Evolutionary conservation across 2,329 filamentous ascomycete genomes (phyloP).

Genomic region (Penicillium freii): DNA sequence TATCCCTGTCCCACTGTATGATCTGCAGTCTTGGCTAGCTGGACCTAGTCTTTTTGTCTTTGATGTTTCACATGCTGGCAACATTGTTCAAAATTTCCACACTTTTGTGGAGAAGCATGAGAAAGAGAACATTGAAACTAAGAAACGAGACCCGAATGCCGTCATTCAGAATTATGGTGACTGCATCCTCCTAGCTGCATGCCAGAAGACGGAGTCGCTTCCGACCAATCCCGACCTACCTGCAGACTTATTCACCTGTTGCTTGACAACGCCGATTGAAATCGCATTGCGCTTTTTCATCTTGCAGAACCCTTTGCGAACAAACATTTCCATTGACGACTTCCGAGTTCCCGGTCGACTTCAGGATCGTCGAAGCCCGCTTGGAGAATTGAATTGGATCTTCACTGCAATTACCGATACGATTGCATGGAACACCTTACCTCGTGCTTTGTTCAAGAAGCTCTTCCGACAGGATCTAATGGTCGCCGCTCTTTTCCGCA

Average conservation of each 20-base stretch:
- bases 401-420: slow-evolving; percentile 99
- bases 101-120: slow-evolving; percentile 94
- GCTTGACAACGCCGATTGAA: slow-evolving; percentile 93
- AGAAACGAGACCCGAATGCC: slow-evolving; percentile 70
- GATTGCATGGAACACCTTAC: slow-evolving; percentile 95
- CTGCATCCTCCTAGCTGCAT: slow-evolving; percentile 90
- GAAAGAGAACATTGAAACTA: slow-evolving; percentile 75
- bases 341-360: slow-evolving; percentile 87
- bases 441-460: slow-evolving; percentile 88
- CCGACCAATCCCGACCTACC: slow-evolving; percentile 92
- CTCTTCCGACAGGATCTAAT: slow-evolving; percentile 96
- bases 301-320: slow-evolving; percentile 76
- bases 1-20: slow-evolving; percentile 92
- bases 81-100: slow-evolving; percentile 93
- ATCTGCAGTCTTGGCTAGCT: slow-evolving; percentile 92
- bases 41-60: slow-evolving; percentile 96
- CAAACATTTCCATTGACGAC: slow-evolving; percentile 70
- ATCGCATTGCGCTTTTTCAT: slow-evolving; percentile 97
- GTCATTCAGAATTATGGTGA: slow-evolving; percentile 67
- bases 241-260: slow-evolving; percentile 93
- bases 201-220: slow-evolving; percentile 83
- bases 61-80: slow-evolving; percentile 94
- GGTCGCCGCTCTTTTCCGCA: slow-evolving; percentile 96
- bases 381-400: slow-evolving; percentile 98
- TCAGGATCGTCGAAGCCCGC: slow-evolving; percentile 86